Evolutionary conservation across 768 basidiomycete genomes (phyloP).

Genomic region (Auricularia sp.): DNA sequence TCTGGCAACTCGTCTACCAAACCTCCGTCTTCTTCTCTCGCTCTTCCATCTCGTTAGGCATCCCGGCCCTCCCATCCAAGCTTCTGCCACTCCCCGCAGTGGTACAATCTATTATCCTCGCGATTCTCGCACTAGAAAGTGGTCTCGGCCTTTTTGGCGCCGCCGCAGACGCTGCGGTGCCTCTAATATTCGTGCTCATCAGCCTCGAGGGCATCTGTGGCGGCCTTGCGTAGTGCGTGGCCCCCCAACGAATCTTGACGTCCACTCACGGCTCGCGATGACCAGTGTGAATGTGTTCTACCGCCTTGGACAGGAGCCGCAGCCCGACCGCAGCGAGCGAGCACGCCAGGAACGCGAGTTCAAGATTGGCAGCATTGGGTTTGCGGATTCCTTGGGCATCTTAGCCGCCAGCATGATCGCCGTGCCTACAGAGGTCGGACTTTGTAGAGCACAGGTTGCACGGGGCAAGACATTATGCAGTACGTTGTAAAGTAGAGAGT

Average conservation of each 20-base stretch:
- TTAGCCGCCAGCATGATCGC: conserved; percentile 53
- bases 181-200: conserved; percentile 70
- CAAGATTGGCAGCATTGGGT: conserved; percentile 82
- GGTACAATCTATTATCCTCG: conserved; percentile 58
- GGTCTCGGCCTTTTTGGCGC: conserved; percentile 55
- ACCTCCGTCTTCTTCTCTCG: conserved; percentile 89
- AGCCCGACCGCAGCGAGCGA: conserved; percentile 42
- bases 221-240: conserved; percentile 77
- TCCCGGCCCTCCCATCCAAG: conserved; percentile 64
- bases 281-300: conserved; percentile 79
- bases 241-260: not conserved
- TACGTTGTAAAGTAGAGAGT: conserved; percentile 32
- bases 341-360: conserved; percentile 75
- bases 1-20: conserved; percentile 91
- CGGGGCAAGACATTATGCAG: conserved; percentile 65
- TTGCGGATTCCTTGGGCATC: conserved; percentile 72
- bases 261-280: not conserved
- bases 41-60: conserved; percentile 76
- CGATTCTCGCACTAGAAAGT: conserved; percentile 54
- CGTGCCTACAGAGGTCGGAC: conserved; percentile 62
- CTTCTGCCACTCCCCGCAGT: conserved; percentile 70
- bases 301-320: conserved; percentile 62
- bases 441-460: conserved; percentile 64
- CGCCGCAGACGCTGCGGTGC: conserved; percentile 30
- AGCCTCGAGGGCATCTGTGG: conserved; percentile 88